A percentile compares a stretch with the other conserved stretches of the same genome.
Evolutionary conservation across 140 eudicot genomes (phyloP).

Genomic region (Erigeron philadelphicus): DNA sequence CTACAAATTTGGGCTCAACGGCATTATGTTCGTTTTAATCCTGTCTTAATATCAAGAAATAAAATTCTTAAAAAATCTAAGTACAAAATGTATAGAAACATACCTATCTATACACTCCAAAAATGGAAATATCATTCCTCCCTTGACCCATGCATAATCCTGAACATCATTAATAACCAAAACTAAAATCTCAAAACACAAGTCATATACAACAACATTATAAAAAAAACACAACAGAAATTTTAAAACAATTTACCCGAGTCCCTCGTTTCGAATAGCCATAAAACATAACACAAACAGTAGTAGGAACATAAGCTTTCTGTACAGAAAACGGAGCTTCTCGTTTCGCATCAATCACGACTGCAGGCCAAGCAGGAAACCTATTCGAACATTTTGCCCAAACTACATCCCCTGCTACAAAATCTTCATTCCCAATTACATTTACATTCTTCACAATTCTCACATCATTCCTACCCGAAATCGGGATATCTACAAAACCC

Average conservation of each 20-base stretch:
- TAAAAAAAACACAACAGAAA: background rate
- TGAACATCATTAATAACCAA: conserved; percentile 24
- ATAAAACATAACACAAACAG: conserved; percentile 83
- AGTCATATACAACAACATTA: background rate
- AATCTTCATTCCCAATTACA: conserved; percentile 41
- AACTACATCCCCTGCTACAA: conserved; percentile 58
- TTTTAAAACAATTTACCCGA: conserved; percentile 42
- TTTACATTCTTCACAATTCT: conserved; percentile 29
- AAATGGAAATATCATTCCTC: conserved; percentile 83
- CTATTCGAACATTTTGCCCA: conserved; percentile 92
- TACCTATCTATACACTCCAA: conserved; percentile 70
- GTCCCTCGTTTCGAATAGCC: conserved; percentile 66
- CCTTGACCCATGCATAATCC: conserved; percentile 97
- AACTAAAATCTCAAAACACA: background rate
- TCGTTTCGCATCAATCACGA: conserved; percentile 65
- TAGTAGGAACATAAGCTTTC: conserved; percentile 59
- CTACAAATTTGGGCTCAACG: no score
- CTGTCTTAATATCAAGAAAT: no score
- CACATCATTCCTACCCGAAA: background rate
- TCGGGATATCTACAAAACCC: conserved; percentile 15
- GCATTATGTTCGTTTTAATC: no score
- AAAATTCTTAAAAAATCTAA: background rate
- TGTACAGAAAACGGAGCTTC: conserved; percentile 74
- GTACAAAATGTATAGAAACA: conserved; percentile 19
- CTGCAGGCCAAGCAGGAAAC: conserved; percentile 93